These are phyloP conservation scores for Phytophthora capsici DNA, from an alignment of 352 stramenopile genomes.

Conservation along the genomic window DNA sequence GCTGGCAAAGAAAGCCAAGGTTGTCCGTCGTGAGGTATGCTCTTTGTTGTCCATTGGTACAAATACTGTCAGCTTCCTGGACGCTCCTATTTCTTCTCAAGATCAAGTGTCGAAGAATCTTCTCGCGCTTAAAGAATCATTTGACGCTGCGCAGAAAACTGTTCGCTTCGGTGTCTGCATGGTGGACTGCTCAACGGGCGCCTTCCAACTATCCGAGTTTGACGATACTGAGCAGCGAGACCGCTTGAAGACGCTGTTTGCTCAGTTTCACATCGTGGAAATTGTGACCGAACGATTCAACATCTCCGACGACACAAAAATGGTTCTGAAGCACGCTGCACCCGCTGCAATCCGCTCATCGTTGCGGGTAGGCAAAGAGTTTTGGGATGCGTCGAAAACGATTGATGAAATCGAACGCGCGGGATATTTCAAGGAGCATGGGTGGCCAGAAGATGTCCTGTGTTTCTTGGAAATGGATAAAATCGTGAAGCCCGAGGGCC, in stretches of 20 bases:
- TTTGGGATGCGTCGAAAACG: conserved; percentile 92
- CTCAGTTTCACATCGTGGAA: conserved; percentile 87
- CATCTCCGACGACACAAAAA: conserved; percentile 68
- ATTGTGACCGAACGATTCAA: conserved; percentile 80
- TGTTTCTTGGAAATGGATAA: conserved; percentile 78
- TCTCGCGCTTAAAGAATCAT: conserved; percentile 73
- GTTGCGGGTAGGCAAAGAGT: conserved; percentile 72
- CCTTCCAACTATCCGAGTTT: conserved; percentile 97
- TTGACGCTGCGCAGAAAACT: conserved; percentile 60
- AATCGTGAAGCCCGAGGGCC: conserved; percentile 58
- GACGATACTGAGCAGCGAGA: conserved; percentile 96
- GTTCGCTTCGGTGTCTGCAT: conserved; percentile 95
- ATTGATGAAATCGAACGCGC: conserved; percentile 91
- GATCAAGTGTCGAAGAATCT: conserved; percentile 60
- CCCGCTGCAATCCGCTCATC: conserved; percentile 69
- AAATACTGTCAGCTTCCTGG: conserved; percentile 95
- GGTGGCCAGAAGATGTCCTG: conserved; percentile 66
- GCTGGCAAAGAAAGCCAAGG: conserved; percentile 79
- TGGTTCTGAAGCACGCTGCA: conserved; percentile 78
- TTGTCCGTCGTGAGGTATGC: conserved; percentile 96
- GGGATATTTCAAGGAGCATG: conserved; percentile 88
- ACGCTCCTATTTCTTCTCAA: conserved; percentile 75
- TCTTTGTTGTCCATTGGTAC: conserved; percentile 95
- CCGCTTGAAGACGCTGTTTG: conserved; percentile 96
- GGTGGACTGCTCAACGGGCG: conserved; percentile 93